phyloP scores from a whole-genome alignment of 2,329 filamentous ascomycete genomes.

The Alternaria arbusti region DNA sequence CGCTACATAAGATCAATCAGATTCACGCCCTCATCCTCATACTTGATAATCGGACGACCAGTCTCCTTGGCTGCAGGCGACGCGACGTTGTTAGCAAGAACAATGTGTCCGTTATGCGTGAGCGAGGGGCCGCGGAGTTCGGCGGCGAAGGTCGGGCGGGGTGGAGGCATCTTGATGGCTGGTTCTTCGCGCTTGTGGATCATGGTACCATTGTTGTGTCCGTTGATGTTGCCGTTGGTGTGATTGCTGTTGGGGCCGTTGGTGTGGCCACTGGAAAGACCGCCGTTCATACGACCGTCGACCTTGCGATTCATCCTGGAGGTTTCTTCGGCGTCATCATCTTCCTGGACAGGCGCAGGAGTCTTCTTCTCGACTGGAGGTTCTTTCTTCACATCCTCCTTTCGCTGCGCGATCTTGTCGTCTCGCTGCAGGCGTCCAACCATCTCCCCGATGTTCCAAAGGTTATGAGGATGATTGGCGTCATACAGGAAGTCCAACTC shows the following conservation, averaged over 20 bases:
- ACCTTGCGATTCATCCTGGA: too few relatives aligned
- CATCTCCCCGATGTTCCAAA: background rate
- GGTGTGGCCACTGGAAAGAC: too few relatives aligned
- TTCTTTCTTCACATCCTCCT: too few relatives aligned
- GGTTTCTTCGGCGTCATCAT: background rate
- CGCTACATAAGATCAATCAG: background rate
- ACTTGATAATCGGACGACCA: background rate
- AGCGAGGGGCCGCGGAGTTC: constrained; percentile 8
- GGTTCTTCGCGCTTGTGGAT: constrained; percentile 1
- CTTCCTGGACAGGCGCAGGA: background rate
- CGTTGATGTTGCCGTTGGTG: background rate
- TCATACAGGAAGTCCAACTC: constrained; percentile 31
- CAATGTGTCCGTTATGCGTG: constrained; percentile 15
- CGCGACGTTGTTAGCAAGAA: constrained; percentile 14
- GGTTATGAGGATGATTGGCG: constrained; percentile 19
- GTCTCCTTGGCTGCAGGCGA: background rate
- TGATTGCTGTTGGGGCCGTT: background rate
- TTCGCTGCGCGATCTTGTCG: too few relatives aligned
- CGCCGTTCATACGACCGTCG: background rate
- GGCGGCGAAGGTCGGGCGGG: constrained; percentile 10
- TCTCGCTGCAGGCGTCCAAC: too few relatives aligned
- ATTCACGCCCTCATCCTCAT: background rate
- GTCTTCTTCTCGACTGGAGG: too few relatives aligned
- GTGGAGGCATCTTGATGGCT: background rate
- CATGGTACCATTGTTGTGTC: background rate